Base-by-base conservation (phyloP, 176 grass and related monocot genomes). In the Otatea glauca region DNA sequence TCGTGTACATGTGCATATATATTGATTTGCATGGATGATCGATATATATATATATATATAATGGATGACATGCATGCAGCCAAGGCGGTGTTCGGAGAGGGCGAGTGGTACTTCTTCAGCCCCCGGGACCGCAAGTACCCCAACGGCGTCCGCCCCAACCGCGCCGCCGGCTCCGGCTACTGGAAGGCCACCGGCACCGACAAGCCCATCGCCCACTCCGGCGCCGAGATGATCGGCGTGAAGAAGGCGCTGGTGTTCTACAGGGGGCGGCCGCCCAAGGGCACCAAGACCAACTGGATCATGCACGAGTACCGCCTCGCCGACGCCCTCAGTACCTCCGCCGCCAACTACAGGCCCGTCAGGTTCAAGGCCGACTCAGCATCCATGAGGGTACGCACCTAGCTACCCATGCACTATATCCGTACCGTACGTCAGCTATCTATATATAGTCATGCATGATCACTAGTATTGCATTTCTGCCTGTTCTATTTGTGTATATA, bases 181-280 rank as follows among this genome's bases (percentile, higher is more conserved):
- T 98, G 96, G 96, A 98, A 98, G 81, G 96, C 96, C 61, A 98
- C 96, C 7, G 96, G 96, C 43, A 98, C 96, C 0, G 96, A 98
- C 80, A 98, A 94, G 81, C 89, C 96, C 62, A 98, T 98, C 70
- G 75, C 78, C 62, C 18, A 53, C 68, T 55, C 4, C 68, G 47
- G 45, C 43, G 21, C 32, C 4, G 58, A 70, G 79, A 72, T 83
- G 79, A 65, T 90, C 67, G 88, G 88, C 67, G 88, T 90, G 0
- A 90, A 90, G 84, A 90, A 90, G 84, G 66, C 88, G 59, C 88
- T 90, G 0, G 88, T 90, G 15, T 90, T 90, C 84, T 90, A 90
- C 88, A 24, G 8, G 74, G 88, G 88, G 0, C 79, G 88, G 7
- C 89, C 95, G 2, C 92, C 92, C 10, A 98, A 86, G 72, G 95